These are phyloP conservation scores for Saitozyma sp. DNA, from an alignment of 768 basidiomycete genomes.

Conservation along the genomic window DNA sequence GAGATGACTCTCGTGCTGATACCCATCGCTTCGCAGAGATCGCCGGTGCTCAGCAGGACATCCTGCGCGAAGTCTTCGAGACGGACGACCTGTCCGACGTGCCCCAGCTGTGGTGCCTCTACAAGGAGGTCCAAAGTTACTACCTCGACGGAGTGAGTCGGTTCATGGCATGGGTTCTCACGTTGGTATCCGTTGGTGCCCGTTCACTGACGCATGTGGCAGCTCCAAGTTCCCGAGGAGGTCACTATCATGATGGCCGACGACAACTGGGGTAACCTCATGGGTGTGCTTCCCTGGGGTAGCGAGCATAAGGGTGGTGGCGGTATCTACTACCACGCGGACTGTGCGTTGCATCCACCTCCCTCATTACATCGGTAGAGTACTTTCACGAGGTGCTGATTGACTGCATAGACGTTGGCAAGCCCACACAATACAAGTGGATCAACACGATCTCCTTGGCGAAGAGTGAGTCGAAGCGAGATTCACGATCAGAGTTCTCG, in stretches of 20 bases:
- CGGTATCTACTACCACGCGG: constrained; percentile 69
- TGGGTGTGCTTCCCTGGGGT: constrained; percentile 60
- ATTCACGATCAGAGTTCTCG: constrained; percentile 46
- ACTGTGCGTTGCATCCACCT: constrained; percentile 16
- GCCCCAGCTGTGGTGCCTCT: constrained; percentile 65
- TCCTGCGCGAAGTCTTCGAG: constrained; percentile 61
- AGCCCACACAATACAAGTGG: constrained; percentile 70
- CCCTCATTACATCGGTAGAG: not conserved
- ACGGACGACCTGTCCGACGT: constrained; percentile 53
- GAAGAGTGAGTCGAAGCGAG: constrained; percentile 53
- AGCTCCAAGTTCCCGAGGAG: constrained; percentile 39
- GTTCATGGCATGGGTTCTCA: not conserved
- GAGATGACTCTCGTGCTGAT: not conserved
- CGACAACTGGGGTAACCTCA: constrained; percentile 74
- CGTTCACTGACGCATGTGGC: not conserved
- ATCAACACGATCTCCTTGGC: constrained; percentile 54
- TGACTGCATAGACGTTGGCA: constrained; percentile 58
- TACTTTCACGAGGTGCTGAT: not conserved
- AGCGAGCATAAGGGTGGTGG: constrained; percentile 67
- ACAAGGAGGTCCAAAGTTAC: constrained; percentile 67
- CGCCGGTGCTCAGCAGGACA: constrained; percentile 63
- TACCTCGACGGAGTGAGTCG: constrained; percentile 52
- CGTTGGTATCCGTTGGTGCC: not conserved
- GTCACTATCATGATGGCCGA: constrained; percentile 55
- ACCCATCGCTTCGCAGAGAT: constrained; percentile 58